Evolutionary conservation across 2,329 filamentous ascomycete species (phyloP).

Genomic region (Phialophora expanda): DNA sequence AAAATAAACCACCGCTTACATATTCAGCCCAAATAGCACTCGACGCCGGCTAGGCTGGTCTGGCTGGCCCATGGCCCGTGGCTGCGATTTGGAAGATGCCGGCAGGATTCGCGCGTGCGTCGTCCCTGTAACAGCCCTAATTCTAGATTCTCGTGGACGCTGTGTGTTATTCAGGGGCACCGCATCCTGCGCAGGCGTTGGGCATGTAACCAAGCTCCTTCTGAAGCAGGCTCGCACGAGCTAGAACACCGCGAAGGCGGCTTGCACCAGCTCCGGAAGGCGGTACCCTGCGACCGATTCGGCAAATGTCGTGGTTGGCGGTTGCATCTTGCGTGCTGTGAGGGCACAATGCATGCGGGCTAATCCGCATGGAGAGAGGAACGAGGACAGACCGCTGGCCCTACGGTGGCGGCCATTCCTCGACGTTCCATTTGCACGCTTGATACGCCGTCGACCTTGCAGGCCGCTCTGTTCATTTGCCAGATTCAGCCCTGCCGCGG

Average conservation of each 20-base stretch:
- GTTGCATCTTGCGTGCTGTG: neutral
- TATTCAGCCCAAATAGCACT: conserved; percentile 32
- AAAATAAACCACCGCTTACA: conserved; percentile 35
- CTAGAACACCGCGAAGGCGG: neutral
- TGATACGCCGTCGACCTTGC: neutral
- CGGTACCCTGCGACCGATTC: neutral
- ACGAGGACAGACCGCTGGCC: neutral
- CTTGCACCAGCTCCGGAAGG: conserved; percentile 7
- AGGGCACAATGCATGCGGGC: neutral
- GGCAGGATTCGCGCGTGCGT: conserved; percentile 9
- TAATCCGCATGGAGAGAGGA: conserved; percentile 14
- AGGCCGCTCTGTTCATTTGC: conserved; percentile 5
- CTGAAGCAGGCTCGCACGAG: neutral
- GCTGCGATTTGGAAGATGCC: neutral
- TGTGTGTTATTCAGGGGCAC: conserved; percentile 5
- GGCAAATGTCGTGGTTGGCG: neutral
- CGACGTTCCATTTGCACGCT: neutral
- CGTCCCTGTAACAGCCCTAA: conserved; percentile 13
- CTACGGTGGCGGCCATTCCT: conserved; percentile 5
- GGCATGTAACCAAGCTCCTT: conserved; percentile 5
- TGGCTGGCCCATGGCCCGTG: conserved; percentile 16
- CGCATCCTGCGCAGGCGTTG: neutral
- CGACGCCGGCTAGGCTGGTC: conserved; percentile 21
- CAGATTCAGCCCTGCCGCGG: conserved; percentile 7
- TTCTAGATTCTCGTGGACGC: conserved; percentile 14